A percentile compares a stretch with the other conserved stretches of the same genome.
Conservation (phyloP, 345 rosid species). For the Stellera chamaejasme region DNA sequence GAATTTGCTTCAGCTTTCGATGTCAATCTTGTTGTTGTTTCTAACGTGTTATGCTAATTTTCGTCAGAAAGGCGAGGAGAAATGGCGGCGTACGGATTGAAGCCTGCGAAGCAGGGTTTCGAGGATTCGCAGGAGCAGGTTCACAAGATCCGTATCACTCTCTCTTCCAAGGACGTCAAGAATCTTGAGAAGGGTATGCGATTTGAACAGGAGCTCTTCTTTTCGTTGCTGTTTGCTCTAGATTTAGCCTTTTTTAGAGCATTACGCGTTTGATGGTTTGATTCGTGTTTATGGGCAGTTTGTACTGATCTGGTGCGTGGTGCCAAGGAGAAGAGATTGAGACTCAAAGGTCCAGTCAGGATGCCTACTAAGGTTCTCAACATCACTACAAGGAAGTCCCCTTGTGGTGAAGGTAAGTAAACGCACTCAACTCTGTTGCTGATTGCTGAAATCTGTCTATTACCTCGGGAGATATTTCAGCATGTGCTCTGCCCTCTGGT, state of each 20-base stretch:
- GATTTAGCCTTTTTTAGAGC: no score
- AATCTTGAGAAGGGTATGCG: constrained; percentile 55
- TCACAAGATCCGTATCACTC: constrained; percentile 74
- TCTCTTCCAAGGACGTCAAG: constrained; percentile 66
- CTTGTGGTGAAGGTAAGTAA: constrained; percentile 54
- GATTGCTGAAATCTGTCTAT: no score
- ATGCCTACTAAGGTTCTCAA: constrained; percentile 53
- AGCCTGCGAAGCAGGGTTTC: constrained; percentile 44
- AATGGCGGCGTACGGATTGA: constrained; percentile 43
- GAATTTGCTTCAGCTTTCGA: no score
- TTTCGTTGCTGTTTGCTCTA: not conserved
- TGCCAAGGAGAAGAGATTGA: constrained; percentile 46
- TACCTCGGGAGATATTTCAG: no score
- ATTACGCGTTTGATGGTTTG: not conserved
- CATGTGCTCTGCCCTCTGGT: no score
- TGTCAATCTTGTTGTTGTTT: no score
- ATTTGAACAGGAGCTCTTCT: not conserved
- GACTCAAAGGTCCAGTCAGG: constrained; percentile 57
- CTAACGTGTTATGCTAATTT: no score
- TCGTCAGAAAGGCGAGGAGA: no score
- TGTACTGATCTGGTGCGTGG: constrained; percentile 53
- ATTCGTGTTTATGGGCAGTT: constrained; percentile 17
- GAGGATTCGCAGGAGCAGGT: constrained; percentile 58
- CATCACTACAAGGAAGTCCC: constrained; percentile 52
- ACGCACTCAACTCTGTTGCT: no score